phyloP scores from a whole-genome alignment of 1,284 basidiomycete species.

The Tilletiopsis washingtonensis region DNA sequence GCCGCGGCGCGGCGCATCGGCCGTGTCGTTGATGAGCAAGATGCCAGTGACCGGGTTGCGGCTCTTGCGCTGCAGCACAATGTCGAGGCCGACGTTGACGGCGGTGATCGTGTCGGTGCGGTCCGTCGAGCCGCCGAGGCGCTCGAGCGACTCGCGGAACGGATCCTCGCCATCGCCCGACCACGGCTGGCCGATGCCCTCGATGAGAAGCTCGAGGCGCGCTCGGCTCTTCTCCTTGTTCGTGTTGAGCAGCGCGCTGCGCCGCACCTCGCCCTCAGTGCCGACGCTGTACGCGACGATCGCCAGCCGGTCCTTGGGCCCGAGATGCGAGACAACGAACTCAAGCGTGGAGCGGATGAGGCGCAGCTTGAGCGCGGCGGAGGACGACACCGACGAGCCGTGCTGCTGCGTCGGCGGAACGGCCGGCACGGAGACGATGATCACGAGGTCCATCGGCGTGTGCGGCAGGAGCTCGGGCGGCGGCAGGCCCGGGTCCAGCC shows the following conservation, averaged over 20 bases:
- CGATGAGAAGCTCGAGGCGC: constrained; percentile 26
- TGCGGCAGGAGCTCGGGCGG: constrained; percentile 56
- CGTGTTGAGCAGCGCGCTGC: constrained; percentile 31
- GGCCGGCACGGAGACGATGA: constrained; percentile 74
- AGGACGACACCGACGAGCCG: constrained; percentile 56
- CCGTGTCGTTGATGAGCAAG: constrained; percentile 82
- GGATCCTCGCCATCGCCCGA: constrained; percentile 22
- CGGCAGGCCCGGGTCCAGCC: constrained; percentile 31
- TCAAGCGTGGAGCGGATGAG: constrained; percentile 38
- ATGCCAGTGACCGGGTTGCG: constrained; percentile 84
- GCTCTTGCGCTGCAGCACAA: constrained; percentile 82
- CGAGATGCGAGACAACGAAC: constrained; percentile 34
- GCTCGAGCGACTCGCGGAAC: constrained; percentile 29
- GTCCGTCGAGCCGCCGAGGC: constrained; percentile 31
- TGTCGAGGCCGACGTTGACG: constrained; percentile 57
- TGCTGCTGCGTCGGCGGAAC: constrained; percentile 15
- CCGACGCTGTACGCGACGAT: constrained; percentile 34
- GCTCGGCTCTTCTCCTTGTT: constrained; percentile 17
- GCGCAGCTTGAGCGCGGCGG: constrained; percentile 54
- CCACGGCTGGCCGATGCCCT: constrained; percentile 33
- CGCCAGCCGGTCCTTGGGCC: constrained; percentile 33
- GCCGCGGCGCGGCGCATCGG: constrained; percentile 82
- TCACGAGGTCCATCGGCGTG: constrained; percentile 79
- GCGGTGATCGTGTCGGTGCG: constrained; percentile 37
- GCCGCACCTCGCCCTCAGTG: constrained; percentile 27